Evolutionary conservation across 2,329 filamentous ascomycete genomes (phyloP).

Genomic region (Ilyonectria destructans): DNA sequence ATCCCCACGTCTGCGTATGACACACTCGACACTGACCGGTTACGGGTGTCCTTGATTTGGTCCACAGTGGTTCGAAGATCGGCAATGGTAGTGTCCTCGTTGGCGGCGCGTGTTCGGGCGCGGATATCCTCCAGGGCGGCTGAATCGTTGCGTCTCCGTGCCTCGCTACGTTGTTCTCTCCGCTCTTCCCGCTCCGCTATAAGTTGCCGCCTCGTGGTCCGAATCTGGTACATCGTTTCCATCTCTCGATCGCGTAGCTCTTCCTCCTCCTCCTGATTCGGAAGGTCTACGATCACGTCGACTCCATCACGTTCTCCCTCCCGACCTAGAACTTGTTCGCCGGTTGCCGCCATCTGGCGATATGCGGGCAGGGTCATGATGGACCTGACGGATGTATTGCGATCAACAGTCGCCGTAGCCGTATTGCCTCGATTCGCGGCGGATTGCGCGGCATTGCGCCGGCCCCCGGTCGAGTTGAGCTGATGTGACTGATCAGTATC

Average conservation of each 20-base stretch:
- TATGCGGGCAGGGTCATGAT: conserved; percentile 95
- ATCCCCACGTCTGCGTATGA: conserved; percentile 84
- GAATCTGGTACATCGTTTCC: conserved; percentile 93
- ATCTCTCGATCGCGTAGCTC: conserved; percentile 88
- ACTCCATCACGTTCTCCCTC: conserved; percentile 95
- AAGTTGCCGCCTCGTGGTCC: conserved; percentile 82
- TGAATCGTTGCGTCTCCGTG: conserved; percentile 80
- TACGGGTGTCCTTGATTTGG: conserved; percentile 72
- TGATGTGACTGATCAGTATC: conserved; percentile 50
- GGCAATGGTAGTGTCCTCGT: conserved; percentile 67
- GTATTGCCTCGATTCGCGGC: conserved; percentile 41
- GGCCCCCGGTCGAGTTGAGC: conserved; percentile 42
- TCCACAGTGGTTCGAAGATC: conserved; percentile 72
- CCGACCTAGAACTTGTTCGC: conserved; percentile 86
- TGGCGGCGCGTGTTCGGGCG: conserved; percentile 66
- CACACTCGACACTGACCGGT: conserved; percentile 81
- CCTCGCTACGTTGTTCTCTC: conserved; percentile 79
- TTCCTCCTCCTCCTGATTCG: conserved; percentile 86
- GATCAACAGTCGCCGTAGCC: conserved; percentile 71
- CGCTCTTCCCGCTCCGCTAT: conserved; percentile 84
- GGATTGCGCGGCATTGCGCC: conserved; percentile 33
- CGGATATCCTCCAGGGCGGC: conserved; percentile 79
- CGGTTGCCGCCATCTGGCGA: conserved; percentile 78
- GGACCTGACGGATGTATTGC: conserved; percentile 90
- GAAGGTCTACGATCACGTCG: conserved; percentile 90